A percentile compares a stretch with the other conserved stretches of the same genome.
These are phyloP conservation scores for Suhomyces yuchorum DNA, from an alignment of 1,139 yeast species.

Conservation along the genomic window DNA sequence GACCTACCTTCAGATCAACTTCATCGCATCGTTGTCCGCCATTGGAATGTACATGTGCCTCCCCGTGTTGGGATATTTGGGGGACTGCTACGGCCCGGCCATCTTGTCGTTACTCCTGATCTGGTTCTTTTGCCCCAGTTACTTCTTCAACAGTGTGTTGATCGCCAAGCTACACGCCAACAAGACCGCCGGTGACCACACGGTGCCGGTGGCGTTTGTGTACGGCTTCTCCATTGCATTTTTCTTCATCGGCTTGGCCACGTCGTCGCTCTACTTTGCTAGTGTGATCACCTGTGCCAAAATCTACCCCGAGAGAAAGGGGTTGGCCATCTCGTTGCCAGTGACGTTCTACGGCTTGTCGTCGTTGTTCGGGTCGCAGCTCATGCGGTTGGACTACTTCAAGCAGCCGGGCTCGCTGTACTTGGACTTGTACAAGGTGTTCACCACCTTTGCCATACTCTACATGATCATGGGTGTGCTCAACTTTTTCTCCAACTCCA, in stretches of 20 bases:
- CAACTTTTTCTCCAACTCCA: constrained; percentile 63
- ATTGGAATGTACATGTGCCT: constrained; percentile 84
- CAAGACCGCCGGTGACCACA: background rate
- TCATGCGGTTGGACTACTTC: constrained; percentile 49
- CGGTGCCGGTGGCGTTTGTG: constrained; percentile 19
- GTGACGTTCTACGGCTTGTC: constrained; percentile 86
- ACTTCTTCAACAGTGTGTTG: constrained; percentile 43
- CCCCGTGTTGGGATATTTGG: constrained; percentile 79
- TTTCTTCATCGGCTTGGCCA: constrained; percentile 70
- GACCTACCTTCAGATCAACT: constrained; percentile 71
- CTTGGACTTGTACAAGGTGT: constrained; percentile 56
- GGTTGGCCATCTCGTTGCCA: constrained; percentile 84
- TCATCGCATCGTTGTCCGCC: constrained; percentile 73
- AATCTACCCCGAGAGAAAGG: constrained; percentile 71
- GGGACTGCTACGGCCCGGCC: constrained; percentile 85
- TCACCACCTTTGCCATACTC: constrained; percentile 56
- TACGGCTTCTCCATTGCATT: constrained; percentile 38
- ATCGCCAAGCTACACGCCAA: constrained; percentile 2
- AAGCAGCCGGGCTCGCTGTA: constrained; percentile 23
- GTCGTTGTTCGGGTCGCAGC: constrained; percentile 63
- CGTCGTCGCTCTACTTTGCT: constrained; percentile 78
- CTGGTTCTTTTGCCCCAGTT: constrained; percentile 71
- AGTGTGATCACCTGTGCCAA: constrained; percentile 83
- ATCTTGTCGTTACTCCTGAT: constrained; percentile 65
- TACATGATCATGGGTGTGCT: constrained; percentile 58